Evolutionary conservation across 1,139 yeast genomes (phyloP), one percentile per base, ranked within the genome.

Genomic region (Lodderomyces margitis): DNA sequence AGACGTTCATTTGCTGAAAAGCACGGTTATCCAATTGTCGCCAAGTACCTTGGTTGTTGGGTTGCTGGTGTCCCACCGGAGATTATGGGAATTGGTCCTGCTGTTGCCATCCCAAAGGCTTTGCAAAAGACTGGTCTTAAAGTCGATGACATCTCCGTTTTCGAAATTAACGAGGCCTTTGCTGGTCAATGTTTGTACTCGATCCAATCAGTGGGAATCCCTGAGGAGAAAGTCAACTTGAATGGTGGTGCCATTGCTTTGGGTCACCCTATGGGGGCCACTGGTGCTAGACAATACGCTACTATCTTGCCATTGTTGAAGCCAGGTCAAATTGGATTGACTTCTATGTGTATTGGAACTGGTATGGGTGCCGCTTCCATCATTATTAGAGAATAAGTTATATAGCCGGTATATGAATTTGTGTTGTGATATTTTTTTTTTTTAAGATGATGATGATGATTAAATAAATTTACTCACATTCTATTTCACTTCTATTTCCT

Each of bases 81-180:
- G 34, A 44, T 65, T 37, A 69, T 68, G 74, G 74, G 74, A 6
- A 55, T 68, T 41, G 74, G 71, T 8, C 74, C 74, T 12, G 64
- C 73, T 9, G 57, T 48, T 38, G 72, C 74, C 1, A 55, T 68
- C 39, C 72, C 72, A 23, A 56, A 58, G 44, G 55, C 66, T 33
- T 54, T 67, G 39, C 43, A 46, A 39, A 31, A 32, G 30, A 43
- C 47, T 23, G 49, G 50, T 12, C 47, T 48, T 33, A 24, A 37
- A 12, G 47, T 45, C 34, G 32, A 40, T 7, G 50, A 48, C 39
- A 43, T 48, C 21, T 49, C 47, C 36, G 45, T 48, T 28, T 48
- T 31, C 37, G 51, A 48, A 46, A 46, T 48, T 38, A 48, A 48
- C 35, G 51, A 48, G 41, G 51, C 51, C 19, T 48, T 48, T 48